Base-by-base conservation (phyloP, 495 filamentous ascomycete species). In the Penicillium soppii region DNA sequence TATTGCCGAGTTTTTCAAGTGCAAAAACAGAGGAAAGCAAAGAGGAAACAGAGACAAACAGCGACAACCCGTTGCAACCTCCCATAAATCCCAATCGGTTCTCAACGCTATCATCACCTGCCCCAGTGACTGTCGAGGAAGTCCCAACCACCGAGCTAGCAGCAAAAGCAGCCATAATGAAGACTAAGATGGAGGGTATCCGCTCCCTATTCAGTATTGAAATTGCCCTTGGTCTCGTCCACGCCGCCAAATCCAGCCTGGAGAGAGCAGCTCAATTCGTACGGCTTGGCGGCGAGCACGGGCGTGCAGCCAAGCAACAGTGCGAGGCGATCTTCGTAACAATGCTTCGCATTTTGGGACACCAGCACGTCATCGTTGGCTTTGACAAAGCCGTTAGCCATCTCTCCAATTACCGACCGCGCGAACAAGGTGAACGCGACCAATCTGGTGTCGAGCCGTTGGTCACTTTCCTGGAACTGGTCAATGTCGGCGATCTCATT, bases 401-500 rank as follows among this genome's bases (percentile, higher is more conserved):
- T 67, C 79, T 99, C 17, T 88, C 89, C 2, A 84, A 84, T 22
- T 99, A 99, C 67, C 90, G 95, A 56, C 91, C 95, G 35, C 86
- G 92, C 17, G 86, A 94, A 59, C 88, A 90, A 32, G 85, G 81
- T 26, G 82, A 89, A 43, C 84, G 91, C 51, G 82, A 83, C 52
- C 67, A 73, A 30, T 62, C 79, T 3, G 90, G 89, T 9, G 94
- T 97, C 19, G 89, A 89, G 38, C 95, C 95, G 2, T 78, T 99
- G 1, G 89, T 97, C 10, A 97, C 90, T 5, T 99, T 99, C 59
- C 81, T 99, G 37, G 95, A 99, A 66, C 81, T 99, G 44, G 95
- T 97, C 61, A 97, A 97, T 63, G 91, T 99, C 3, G 95, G 95
- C 43, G 95, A 99, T 68, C 80, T 99, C 15, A 99, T 99, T 53